A percentile compares a stretch with the other conserved stretches of the same genome.
phyloP scores from a whole-genome alignment of 441 rosid species.

The Gossypium schwendimanii region DNA sequence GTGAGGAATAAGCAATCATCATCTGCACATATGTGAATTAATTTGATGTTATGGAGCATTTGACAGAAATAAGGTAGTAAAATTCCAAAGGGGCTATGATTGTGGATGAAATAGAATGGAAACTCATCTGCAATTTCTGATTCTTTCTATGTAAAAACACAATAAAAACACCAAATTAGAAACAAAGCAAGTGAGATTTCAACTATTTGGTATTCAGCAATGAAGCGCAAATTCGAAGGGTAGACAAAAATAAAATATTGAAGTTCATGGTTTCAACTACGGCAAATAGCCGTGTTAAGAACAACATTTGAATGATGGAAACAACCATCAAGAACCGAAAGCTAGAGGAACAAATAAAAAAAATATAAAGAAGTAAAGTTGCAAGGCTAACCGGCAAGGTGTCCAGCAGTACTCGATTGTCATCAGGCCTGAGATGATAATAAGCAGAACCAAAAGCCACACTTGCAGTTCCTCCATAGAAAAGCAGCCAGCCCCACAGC shows the following conservation, averaged over 20 bases:
- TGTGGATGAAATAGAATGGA: neutral
- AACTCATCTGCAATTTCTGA: neutral
- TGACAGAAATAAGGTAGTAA: neutral
- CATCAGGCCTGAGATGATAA: slow-evolving; percentile 67
- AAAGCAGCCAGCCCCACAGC: slow-evolving; percentile 70
- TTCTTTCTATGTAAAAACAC: neutral
- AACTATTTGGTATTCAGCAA: neutral
- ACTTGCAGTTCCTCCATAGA: slow-evolving; percentile 55
- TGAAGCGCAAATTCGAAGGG: neutral
- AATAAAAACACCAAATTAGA: neutral
- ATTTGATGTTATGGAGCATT: neutral
- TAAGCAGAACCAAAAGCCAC: slow-evolving; percentile 82
- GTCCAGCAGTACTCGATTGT: slow-evolving; percentile 33
- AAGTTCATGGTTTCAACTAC: neutral
- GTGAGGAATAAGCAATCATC: slow-evolving; percentile 76
- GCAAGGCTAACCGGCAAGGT: slow-evolving; percentile 65
- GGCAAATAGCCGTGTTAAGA: neutral
- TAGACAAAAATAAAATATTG: neutral
- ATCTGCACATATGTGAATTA: slow-evolving; percentile 45
- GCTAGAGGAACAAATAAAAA: neutral
- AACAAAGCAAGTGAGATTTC: neutral
- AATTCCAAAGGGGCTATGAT: neutral
- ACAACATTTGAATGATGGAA: neutral
- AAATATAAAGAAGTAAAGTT: slow-evolving; percentile 3
- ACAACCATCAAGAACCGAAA: neutral